Evolutionary conservation across 805 yeast species (phyloP).

Genomic region (Isabelozyma heimii): DNA sequence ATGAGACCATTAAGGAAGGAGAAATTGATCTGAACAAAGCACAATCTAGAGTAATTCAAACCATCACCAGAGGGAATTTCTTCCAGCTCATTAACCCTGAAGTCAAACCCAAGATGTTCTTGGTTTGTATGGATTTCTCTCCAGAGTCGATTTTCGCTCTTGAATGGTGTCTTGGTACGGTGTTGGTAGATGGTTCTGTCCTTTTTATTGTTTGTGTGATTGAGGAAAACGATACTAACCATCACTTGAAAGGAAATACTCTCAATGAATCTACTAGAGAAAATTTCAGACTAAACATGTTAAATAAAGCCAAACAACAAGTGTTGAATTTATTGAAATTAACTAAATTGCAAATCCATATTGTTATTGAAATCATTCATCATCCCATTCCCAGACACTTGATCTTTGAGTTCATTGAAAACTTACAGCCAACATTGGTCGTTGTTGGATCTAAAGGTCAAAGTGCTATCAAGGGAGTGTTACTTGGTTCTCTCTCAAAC

Average conservation of each 20-base stretch:
- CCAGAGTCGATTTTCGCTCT: slow-evolving; percentile 81
- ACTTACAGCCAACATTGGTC: slow-evolving; percentile 69
- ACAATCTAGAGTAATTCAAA: slow-evolving; percentile 62
- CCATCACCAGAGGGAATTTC: slow-evolving; percentile 67
- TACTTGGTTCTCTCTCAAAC: slow-evolving; percentile 70
- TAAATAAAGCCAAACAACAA: slow-evolving; percentile 42
- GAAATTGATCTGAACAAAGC: slow-evolving; percentile 51
- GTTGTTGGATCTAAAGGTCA: slow-evolving; percentile 76
- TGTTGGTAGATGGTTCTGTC: slow-evolving; percentile 78
- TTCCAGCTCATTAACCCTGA: slow-evolving; percentile 48
- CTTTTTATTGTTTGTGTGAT: slow-evolving; percentile 66
- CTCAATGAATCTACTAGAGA: slow-evolving; percentile 36
- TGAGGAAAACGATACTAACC: slow-evolving; percentile 45
- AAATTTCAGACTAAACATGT: slow-evolving; percentile 34
- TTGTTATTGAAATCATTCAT: slow-evolving; percentile 70
- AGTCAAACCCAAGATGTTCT: slow-evolving; percentile 55
- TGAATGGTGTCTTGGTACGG: slow-evolving; percentile 86
- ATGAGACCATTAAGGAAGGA: slow-evolving; percentile 53
- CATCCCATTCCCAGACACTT: slow-evolving; percentile 75
- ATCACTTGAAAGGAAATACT: slow-evolving; percentile 38
- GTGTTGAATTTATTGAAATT: slow-evolving; percentile 51
- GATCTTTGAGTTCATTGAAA: slow-evolving; percentile 66
- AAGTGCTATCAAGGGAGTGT: slow-evolving; percentile 68
- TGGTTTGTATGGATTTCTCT: slow-evolving; percentile 78
- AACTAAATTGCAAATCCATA: slow-evolving; percentile 70